Conservation (phyloP, 2,329 filamentous ascomycete species). For the Colletotrichum cuscutae region DNA sequence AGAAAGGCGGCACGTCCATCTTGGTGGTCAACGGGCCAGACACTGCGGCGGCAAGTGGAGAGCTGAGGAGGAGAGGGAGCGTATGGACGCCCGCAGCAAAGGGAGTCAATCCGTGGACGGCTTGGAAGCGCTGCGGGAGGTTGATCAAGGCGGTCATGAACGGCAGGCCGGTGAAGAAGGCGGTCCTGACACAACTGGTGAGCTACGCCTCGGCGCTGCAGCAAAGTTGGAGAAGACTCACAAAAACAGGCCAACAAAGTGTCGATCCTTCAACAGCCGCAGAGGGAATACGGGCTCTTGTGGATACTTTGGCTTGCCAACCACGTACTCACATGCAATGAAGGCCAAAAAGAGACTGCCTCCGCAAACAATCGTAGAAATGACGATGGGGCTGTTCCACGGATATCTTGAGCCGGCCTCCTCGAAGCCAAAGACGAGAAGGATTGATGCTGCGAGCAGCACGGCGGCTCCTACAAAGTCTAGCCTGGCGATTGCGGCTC, state of each 20-base stretch:
- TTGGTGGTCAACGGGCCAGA: constrained; percentile 43
- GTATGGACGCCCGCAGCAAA: constrained; percentile 46
- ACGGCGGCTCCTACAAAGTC: constrained; percentile 42
- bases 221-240: constrained; percentile 37
- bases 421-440: constrained; percentile 58
- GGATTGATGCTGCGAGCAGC: constrained; percentile 51
- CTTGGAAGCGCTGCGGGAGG: constrained; percentile 49
- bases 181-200: constrained; percentile 36
- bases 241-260: constrained; percentile 46
- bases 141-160: constrained; percentile 49
- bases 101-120: constrained; percentile 43
- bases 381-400: constrained; percentile 53
- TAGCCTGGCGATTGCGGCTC: constrained; percentile 19
- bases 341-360: constrained; percentile 42
- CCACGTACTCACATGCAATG: constrained; percentile 43
- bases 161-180: constrained; percentile 45
- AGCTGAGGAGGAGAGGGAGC: constrained; percentile 45
- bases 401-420: constrained; percentile 53
- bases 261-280: constrained; percentile 43
- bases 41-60: constrained; percentile 44
- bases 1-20: constrained; percentile 43
- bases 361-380: constrained; percentile 44
- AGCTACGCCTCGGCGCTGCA: constrained; percentile 8
- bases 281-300: constrained; percentile 50
- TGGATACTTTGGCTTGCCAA: constrained; percentile 33